Evolutionary conservation across 2,329 filamentous ascomycete species (phyloP), one percentile per base, ranked within the genome.

Genomic region (Fusarium sterilihyphosum): DNA sequence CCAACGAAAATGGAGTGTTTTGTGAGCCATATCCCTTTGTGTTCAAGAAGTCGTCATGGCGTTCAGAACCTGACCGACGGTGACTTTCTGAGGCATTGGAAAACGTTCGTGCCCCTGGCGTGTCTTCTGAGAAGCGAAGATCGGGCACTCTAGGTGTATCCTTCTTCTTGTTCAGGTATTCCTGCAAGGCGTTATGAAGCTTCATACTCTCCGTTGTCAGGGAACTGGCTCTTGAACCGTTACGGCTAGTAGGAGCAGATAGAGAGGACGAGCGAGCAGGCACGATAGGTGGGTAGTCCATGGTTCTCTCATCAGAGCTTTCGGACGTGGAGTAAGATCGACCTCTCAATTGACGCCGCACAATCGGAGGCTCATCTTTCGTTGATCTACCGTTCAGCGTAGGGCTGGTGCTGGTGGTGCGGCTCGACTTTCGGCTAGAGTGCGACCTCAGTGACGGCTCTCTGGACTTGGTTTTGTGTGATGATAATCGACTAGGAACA

Each of bases 1-100:
- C 84, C 65, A 89, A 83, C 4, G 90, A 92, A 74, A 92, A 92
- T 8, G 90, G 90, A 0, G 90, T 92, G 71, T 88, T 88, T 71
- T 89, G 86, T 11, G 87, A 85, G 11, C 88, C 88, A 44, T 88
- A 83, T 57, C 87, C 85, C 74, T 86, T 88, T 49, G 85, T 85
- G 62, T 87, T 88, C 73, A 87, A 84, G 18, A 85, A 86, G 65
- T 90, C 89, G 11, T 87, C 87, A 71, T 88, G 87, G 18, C 84
- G 85, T 70, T 89, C 88, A 46, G 87, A 82, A 46, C 84, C 84
- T 60, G 84, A 78, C 40, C 78, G 81, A 40, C 67, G 75, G 20
- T 72, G 68, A 31, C 77, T 82, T 73, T 85, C 82, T 20, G 82
- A 79, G 47, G 65, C 69, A 40, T 62, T 71, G 18, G 73, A 74